Evolutionary conservation across 768 basidiomycete genomes (phyloP).

Genomic region (Lactarius trivialis): DNA sequence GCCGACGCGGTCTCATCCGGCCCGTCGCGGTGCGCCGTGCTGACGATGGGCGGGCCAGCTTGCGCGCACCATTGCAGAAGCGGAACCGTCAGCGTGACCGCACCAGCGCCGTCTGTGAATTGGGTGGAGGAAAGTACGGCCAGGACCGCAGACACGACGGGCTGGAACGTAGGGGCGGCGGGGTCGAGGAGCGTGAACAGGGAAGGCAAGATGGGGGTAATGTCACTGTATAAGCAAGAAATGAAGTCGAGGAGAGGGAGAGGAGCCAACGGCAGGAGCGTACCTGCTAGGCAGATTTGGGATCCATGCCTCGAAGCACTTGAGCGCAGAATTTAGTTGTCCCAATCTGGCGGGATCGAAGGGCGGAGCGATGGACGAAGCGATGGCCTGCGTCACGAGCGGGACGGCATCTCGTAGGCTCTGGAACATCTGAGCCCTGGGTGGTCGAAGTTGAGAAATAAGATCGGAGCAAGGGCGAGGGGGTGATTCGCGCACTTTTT

Average conservation of each 20-base stretch:
- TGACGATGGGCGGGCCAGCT: slow-evolving; percentile 45
- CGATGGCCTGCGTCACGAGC: slow-evolving; percentile 65
- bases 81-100: slow-evolving; percentile 73
- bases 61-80: slow-evolving; percentile 71
- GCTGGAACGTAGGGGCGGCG: slow-evolving; percentile 27
- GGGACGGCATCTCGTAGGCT: slow-evolving; percentile 62
- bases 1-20: slow-evolving; percentile 58
- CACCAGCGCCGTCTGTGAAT: slow-evolving; percentile 62
- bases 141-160: slow-evolving; percentile 50
- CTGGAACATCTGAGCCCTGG: slow-evolving; percentile 56
- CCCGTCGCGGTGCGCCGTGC: slow-evolving; percentile 25
- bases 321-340: slow-evolving; percentile 62
- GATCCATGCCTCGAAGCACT: slow-evolving; percentile 83
- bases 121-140: slow-evolving; percentile 67
- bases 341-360: slow-evolving; percentile 31
- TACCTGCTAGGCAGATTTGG: slow-evolving; percentile 61
- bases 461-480: not conserved
- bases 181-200: slow-evolving; percentile 45
- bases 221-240: slow-evolving; percentile 40
- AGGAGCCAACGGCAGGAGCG: slow-evolving; percentile 23
- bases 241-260: not conserved
- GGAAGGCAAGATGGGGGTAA: slow-evolving; percentile 61
- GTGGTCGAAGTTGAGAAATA: slow-evolving; percentile 6
- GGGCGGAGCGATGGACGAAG: slow-evolving; percentile 44
- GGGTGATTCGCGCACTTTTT: slow-evolving; percentile 51